Conservation (phyloP, 169 alveolate species). For the Plasmodium malariae region DNA sequence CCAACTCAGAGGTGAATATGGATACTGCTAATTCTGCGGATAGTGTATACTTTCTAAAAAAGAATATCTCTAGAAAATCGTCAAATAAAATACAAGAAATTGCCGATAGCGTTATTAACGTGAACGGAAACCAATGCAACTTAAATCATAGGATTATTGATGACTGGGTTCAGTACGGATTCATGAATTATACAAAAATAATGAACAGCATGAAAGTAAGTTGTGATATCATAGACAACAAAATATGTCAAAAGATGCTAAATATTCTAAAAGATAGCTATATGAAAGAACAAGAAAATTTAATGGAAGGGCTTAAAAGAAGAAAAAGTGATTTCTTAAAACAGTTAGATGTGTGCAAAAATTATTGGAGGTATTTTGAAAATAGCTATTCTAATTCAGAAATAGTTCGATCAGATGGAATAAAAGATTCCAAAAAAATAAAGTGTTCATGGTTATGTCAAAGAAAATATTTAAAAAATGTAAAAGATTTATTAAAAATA, state of each 20-base stretch:
- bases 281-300: slow-evolving; percentile 67
- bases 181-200: slow-evolving; percentile 51
- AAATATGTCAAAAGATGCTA: slow-evolving; percentile 51
- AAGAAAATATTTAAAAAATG: slow-evolving; percentile 70
- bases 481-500: slow-evolving; percentile 55
- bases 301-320: slow-evolving; percentile 53
- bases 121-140: slow-evolving; percentile 11
- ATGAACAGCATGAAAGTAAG: slow-evolving; percentile 59
- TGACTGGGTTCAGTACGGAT: slow-evolving; percentile 65
- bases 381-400: slow-evolving; percentile 77
- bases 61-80: neutral
- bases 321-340: slow-evolving; percentile 69
- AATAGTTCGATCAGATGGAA: slow-evolving; percentile 57
- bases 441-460: slow-evolving; percentile 78
- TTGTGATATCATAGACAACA: slow-evolving; percentile 53
- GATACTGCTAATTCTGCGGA: neutral
- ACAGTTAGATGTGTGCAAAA: slow-evolving; percentile 63
- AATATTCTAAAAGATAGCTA: slow-evolving; percentile 36
- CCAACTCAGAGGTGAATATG: neutral
- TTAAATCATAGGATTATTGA: slow-evolving; percentile 28
- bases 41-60: slow-evolving; percentile 3
- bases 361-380: slow-evolving; percentile 72
- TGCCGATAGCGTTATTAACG: slow-evolving; percentile 42
- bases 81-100: slow-evolving; percentile 26
- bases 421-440: slow-evolving; percentile 54